Evolutionary conservation across 2,329 filamentous ascomycete species (phyloP).

Genomic region (Exophiala viscosa): DNA sequence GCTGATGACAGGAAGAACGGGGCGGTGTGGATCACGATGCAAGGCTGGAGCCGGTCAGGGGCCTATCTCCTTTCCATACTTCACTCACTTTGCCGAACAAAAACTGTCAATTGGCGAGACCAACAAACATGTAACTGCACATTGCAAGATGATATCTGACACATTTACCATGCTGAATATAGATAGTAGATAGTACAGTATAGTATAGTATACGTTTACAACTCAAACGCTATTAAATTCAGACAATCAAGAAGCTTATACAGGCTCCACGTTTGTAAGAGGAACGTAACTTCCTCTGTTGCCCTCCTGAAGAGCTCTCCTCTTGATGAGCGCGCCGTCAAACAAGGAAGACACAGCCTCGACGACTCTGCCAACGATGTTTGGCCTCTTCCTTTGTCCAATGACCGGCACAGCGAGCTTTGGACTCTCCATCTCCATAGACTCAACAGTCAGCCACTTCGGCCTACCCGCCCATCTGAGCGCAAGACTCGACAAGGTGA

Average conservation of each 20-base stretch:
- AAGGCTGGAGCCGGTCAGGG: too few species aligned
- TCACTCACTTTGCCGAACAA: too few species aligned
- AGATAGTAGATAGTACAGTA: too few species aligned
- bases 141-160: too few species aligned
- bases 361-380: constrained; percentile 26
- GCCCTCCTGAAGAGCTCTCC: constrained; percentile 34
- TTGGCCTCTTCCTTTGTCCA: constrained; percentile 19
- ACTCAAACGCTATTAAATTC: too few species aligned
- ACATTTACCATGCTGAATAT: too few species aligned
- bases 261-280: constrained; percentile 41
- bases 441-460: constrained; percentile 74
- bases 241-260: not conserved
- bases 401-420: constrained; percentile 20
- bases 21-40: too few species aligned
- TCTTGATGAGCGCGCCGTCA: constrained; percentile 31
- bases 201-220: too few species aligned
- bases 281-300: constrained; percentile 39
- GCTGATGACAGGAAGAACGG: too few species aligned
- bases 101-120: too few species aligned
- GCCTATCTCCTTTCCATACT: too few species aligned
- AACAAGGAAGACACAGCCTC: constrained; percentile 29
- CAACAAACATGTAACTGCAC: too few species aligned
- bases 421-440: constrained; percentile 56
- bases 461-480: constrained; percentile 85
- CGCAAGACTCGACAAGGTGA: constrained; percentile 77